Evolutionary conservation across 1,139 yeast genomes (phyloP), one percentile per base, ranked within the genome.

Genomic region (Arxiozyma heterogenica): DNA sequence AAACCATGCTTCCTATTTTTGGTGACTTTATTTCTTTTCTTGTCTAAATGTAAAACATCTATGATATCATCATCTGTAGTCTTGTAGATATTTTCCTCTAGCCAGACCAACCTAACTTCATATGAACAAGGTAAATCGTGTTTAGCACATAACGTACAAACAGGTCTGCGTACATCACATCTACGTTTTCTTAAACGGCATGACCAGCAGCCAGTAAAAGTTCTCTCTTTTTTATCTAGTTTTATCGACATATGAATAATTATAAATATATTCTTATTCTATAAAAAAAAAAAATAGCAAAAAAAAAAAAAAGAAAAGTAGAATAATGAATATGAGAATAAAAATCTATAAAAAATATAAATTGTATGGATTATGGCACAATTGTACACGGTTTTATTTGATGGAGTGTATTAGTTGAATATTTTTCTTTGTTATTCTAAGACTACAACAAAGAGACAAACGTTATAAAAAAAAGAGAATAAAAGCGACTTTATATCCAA

Each of bases 181-280:
- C 63, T 59, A 30, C 67, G 57, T 50, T 65, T 65, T 53, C 63
- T 65, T 25, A 62, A 59, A 46, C 69, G 53, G 45, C 69, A 65
- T 11, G 67, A 64, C 69, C 69, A 65, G 54, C 69, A 65, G 8
- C 69, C 69, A 11, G 65, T 65, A 39, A 65, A 65, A 0, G 64
- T 62, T 51, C 69, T 60, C 18, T 53, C 54, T 34, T 39, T 50
- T 18, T 38, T 50, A 22, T 44, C 47, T 34, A 42, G 42, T 34
- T 34, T 43, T 27, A 11, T 27, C 30, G 30, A 27, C 30, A 27
- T 27, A 11, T 27, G 11, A 27, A 11, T 27, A 27, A 27, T 27
- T 27, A 27, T 5, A 27, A 27, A 27, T 27, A 7, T 27, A 27
- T 27, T 27, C 30, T 27, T 27, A 27, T 27, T 27, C 30, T 27